These are phyloP conservation scores for Cercophora samala DNA, from an alignment of 495 filamentous ascomycete genomes.

Conservation along the genomic window DNA sequence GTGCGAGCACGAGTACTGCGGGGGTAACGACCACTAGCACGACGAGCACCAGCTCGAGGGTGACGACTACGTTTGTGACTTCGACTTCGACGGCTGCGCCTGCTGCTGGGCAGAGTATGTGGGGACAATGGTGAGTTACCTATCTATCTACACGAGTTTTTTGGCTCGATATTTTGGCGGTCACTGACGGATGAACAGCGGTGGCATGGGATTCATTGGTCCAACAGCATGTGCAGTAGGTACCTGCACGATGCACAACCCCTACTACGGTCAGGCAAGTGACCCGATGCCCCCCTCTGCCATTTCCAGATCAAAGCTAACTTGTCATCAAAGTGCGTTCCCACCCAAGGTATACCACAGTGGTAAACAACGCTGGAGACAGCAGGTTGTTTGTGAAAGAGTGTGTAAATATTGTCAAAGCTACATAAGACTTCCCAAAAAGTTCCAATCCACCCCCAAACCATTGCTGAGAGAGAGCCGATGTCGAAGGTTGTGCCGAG, in stretches of 20 bases:
- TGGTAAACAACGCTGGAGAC: background rate
- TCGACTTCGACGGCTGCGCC: conserved; percentile 6
- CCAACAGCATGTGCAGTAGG: conserved; percentile 14
- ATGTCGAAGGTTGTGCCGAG: background rate
- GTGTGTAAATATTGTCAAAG: background rate
- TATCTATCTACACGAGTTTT: background rate
- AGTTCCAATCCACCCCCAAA: background rate
- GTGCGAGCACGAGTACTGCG: background rate
- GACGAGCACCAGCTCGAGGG: background rate
- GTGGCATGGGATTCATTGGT: conserved; percentile 20
- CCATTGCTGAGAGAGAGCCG: background rate
- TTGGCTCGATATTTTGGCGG: background rate
- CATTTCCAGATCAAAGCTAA: background rate
- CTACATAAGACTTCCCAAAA: background rate
- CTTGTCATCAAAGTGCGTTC: background rate
- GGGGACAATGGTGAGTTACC: conserved; percentile 20
- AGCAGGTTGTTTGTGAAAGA: background rate
- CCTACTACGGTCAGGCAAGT: conserved; percentile 20
- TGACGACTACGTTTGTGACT: conserved; percentile 8
- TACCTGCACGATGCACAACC: conserved; percentile 20
- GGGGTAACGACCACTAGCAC: background rate
- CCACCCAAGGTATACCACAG: background rate
- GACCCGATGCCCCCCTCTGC: background rate
- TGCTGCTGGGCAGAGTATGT: conserved; percentile 10
- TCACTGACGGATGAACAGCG: conserved; percentile 10